These are phyloP conservation scores for Suhomyces bokatorum DNA, from an alignment of 1,139 yeast species.

Conservation along the genomic window DNA sequence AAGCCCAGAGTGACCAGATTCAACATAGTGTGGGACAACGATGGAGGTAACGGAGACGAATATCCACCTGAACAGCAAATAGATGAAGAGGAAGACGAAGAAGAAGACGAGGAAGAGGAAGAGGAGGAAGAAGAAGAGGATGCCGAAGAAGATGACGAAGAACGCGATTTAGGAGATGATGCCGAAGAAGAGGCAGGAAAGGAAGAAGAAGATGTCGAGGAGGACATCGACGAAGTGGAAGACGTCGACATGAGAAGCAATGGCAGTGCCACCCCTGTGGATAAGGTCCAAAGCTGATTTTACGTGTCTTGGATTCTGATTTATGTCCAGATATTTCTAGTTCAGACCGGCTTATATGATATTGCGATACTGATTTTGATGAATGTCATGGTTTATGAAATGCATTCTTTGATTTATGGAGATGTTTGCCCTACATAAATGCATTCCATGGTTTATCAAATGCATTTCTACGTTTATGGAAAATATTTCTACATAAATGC, in stretches of 20 bases:
- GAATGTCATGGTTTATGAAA: too few relatives aligned
- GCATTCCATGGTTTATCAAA: too few relatives aligned
- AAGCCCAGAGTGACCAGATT: conserved; percentile 97
- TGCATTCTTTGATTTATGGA: too few relatives aligned
- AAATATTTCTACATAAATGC: too few relatives aligned
- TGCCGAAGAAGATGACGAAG: conserved; percentile 53
- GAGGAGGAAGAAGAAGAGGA: conserved; percentile 59
- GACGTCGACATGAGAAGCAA: conserved; percentile 11
- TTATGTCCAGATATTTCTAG: too few relatives aligned
- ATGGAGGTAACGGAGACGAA: conserved; percentile 62
- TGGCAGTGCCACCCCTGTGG: conserved; percentile 23
- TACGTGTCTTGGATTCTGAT: too few relatives aligned
- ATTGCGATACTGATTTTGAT: too few relatives aligned
- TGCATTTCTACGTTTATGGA: too few relatives aligned
- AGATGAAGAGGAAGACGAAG: conserved; percentile 55
- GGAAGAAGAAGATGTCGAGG: conserved; percentile 11
- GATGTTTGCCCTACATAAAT: too few relatives aligned
- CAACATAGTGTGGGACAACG: conserved; percentile 91
- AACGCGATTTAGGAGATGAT: conserved; percentile 40
- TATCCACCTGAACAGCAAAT: conserved; percentile 62
- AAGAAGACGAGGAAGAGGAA: conserved; percentile 56
- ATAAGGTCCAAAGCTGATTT: conserved; percentile 14
- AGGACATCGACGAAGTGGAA: neutral
- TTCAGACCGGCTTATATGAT: too few relatives aligned
- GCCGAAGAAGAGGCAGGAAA: conserved; percentile 27